phyloP scores from a whole-genome alignment of 352 stramenopile species.

The Phytophthora foliorum region DNA sequence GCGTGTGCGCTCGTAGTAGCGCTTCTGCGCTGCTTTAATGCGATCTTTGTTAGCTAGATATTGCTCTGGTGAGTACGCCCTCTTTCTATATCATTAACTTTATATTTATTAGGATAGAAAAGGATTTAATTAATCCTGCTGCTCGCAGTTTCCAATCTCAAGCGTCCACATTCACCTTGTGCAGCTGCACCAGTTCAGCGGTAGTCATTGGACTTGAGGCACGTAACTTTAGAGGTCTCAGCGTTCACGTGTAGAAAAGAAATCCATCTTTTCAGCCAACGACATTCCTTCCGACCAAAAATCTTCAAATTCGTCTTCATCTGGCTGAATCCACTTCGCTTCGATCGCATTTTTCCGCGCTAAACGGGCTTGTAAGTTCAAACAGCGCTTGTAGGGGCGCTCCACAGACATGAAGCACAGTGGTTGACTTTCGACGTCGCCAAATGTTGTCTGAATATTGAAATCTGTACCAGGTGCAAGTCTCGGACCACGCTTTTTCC shows the following conservation, averaged over 20 bases:
- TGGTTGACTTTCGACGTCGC: constrained; percentile 13
- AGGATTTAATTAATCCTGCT: too few species aligned
- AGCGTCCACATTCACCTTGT: neutral
- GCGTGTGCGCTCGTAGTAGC: too few species aligned
- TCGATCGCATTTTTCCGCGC: constrained; percentile 19
- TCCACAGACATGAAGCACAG: constrained; percentile 23
- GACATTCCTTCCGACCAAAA: constrained; percentile 30
- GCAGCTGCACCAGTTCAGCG: neutral
- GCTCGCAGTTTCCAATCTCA: too few species aligned
- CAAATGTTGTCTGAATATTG: constrained; percentile 26
- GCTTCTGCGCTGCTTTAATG: too few species aligned
- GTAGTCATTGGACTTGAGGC: neutral
- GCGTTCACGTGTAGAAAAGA: constrained; percentile 13
- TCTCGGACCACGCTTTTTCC: constrained; percentile 5
- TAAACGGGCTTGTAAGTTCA: constrained; percentile 27
- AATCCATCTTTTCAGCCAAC: constrained; percentile 26
- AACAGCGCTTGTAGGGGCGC: constrained; percentile 31
- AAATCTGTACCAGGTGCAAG: constrained; percentile 21
- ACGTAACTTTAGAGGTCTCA: neutral
- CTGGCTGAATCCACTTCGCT: constrained; percentile 22
- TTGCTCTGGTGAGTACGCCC: too few species aligned
- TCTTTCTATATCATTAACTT: too few species aligned
- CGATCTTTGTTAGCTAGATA: too few species aligned
- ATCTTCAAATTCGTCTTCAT: constrained; percentile 29
- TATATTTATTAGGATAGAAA: too few species aligned